Evolutionary conservation across 192 early-diverging fungal species (phyloP).

Genomic region (Phycomyces blakesleeanus): DNA sequence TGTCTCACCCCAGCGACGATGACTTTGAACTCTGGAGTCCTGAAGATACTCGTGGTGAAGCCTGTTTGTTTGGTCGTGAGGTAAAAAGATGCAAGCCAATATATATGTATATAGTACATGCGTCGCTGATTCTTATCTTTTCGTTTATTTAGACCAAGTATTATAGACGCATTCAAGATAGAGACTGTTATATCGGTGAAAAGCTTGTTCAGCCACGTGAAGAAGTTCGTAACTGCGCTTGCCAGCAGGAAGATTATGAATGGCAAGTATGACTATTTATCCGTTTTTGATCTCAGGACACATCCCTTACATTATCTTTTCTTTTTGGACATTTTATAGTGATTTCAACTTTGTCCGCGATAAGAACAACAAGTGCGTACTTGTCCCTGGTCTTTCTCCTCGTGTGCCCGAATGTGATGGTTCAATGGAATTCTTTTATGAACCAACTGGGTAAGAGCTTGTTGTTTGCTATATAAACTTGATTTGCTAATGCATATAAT

Average conservation of each 20-base stretch:
- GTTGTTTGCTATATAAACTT: background rate
- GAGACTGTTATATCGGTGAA: slow-evolving; percentile 72
- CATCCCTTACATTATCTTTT: slow-evolving; percentile 1
- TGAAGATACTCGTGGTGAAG: slow-evolving; percentile 44
- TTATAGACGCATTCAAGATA: slow-evolving; percentile 63
- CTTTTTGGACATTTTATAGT: slow-evolving; percentile 20
- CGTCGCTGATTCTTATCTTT: slow-evolving; percentile 24
- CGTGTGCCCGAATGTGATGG: slow-evolving; percentile 52
- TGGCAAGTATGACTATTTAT: slow-evolving; percentile 42
- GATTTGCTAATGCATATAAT: background rate
- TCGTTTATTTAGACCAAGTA: slow-evolving; percentile 45
- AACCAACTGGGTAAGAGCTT: slow-evolving; percentile 54
- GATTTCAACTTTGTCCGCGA: slow-evolving; percentile 80
- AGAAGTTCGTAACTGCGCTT: slow-evolving; percentile 63
- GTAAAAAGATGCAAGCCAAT: slow-evolving; percentile 23
- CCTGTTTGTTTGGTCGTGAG: slow-evolving; percentile 65
- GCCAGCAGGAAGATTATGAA: slow-evolving; percentile 79
- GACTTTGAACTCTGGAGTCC: slow-evolving; percentile 73
- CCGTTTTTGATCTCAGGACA: background rate
- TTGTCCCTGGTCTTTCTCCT: slow-evolving; percentile 56
- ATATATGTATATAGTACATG: slow-evolving; percentile 11
- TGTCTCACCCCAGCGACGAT: slow-evolving; percentile 42
- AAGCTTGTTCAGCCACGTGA: slow-evolving; percentile 57
- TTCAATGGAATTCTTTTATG: slow-evolving; percentile 58
- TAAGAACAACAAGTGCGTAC: slow-evolving; percentile 54